Conservation (phyloP, 2,329 filamentous ascomycete genomes). For the Aspergillus persii region DNA sequence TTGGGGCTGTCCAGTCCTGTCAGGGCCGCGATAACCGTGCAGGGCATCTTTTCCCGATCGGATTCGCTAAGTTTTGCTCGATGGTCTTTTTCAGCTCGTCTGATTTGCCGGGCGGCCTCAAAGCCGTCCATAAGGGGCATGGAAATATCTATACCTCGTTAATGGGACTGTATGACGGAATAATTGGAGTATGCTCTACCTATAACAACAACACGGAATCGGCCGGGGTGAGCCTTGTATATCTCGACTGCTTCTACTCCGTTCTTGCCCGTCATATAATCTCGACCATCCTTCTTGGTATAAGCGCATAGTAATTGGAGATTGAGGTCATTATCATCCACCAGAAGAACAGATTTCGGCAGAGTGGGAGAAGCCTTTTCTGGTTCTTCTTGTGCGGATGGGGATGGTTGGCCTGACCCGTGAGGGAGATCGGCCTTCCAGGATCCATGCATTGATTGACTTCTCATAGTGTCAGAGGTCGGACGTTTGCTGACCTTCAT, state of each 20-base stretch:
- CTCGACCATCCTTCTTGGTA: slow-evolving; percentile 20
- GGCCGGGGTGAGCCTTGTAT: slow-evolving; percentile 13
- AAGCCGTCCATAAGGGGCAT: slow-evolving; percentile 35
- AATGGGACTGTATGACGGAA: slow-evolving; percentile 5
- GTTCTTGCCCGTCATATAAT: slow-evolving; percentile 33
- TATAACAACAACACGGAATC: slow-evolving; percentile 25
- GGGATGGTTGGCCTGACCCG: slow-evolving; percentile 14
- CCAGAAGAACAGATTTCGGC: slow-evolving; percentile 25
- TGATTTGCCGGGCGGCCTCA: slow-evolving; percentile 16
- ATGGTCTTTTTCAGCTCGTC: slow-evolving; percentile 22
- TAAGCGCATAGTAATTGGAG: slow-evolving; percentile 12
- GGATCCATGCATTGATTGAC: background rate
- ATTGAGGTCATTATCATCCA: slow-evolving; percentile 42
- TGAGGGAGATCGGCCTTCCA: background rate
- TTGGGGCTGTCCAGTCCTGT: slow-evolving; percentile 30
- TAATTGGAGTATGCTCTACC: slow-evolving; percentile 10
- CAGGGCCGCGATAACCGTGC: slow-evolving; percentile 27
- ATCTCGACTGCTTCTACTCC: slow-evolving; percentile 30
- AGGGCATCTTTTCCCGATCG: background rate
- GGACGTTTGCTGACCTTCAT: slow-evolving; percentile 25
- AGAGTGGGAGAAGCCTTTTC: background rate
- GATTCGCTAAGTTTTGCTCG: slow-evolving; percentile 9
- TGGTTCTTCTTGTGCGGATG: slow-evolving; percentile 26
- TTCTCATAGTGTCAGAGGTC: slow-evolving; percentile 16
- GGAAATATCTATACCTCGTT: slow-evolving; percentile 24